These are phyloP conservation scores for Austroboletus eburneus DNA, from an alignment of 768 basidiomycete species.

Conservation along the genomic window DNA sequence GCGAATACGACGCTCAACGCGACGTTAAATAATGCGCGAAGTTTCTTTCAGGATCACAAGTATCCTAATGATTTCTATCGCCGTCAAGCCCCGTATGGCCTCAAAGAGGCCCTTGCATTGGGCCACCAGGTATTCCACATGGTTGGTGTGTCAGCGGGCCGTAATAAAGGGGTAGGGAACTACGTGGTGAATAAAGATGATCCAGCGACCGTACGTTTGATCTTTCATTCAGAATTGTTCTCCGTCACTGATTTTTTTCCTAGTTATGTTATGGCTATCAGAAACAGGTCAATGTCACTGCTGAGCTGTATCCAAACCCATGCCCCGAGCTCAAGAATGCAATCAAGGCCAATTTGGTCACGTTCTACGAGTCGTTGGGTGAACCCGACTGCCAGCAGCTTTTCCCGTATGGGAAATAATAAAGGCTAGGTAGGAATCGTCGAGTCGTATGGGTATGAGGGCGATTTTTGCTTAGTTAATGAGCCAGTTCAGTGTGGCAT, in stretches of 20 bases:
- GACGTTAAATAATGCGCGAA: constrained; percentile 15
- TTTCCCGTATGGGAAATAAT: constrained; percentile 15
- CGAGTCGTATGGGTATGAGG: too few relatives aligned
- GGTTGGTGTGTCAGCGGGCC: constrained; percentile 13
- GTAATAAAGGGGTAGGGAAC: constrained; percentile 16
- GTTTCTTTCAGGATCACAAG: constrained; percentile 16
- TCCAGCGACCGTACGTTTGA: constrained; percentile 11
- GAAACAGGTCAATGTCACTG: constrained; percentile 18
- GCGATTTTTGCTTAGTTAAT: too few relatives aligned
- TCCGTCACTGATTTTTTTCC: constrained; percentile 1
- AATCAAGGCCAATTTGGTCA: constrained; percentile 21
- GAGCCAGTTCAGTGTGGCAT: too few relatives aligned
- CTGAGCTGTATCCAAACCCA: constrained; percentile 21
- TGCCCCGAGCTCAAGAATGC: constrained; percentile 14
- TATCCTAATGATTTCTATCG: constrained; percentile 19
- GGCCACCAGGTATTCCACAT: not conserved
- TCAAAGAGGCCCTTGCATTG: not conserved
- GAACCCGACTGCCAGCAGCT: constrained; percentile 12
- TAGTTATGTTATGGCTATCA: constrained; percentile 21
- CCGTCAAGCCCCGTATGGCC: constrained; percentile 14
- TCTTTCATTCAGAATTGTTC: not conserved
- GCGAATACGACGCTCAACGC: constrained; percentile 12
- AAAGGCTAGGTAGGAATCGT: too few relatives aligned
- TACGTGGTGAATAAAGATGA: constrained; percentile 12
- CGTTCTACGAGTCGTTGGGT: too few relatives aligned